Evolutionary conservation across 2,329 filamentous ascomycete species (phyloP), one percentile per base, ranked within the genome.

Genomic region (Metarhizium sp.): DNA sequence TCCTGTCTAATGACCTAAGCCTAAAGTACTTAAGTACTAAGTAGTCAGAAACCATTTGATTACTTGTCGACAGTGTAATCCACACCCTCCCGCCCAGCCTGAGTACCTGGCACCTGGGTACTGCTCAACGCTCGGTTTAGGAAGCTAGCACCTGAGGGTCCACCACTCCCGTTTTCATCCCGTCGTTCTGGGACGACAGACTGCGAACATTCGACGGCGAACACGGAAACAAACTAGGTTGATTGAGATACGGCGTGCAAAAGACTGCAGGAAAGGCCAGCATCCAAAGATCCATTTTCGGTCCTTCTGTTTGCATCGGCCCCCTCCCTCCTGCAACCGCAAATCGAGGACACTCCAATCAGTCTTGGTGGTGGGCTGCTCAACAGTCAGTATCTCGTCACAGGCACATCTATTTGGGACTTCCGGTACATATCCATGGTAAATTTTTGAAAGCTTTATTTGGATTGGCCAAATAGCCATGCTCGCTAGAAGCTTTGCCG

Each of bases 401-500:
- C 25, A 25, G 25, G 25, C 25, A 25, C 25, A 25, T 25, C 25
- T 25, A 25, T 25, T 25, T 25, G 25, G 4, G 25, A 25, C 25
- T 25, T 25, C 25, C 25, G 25, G 25, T 25, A 25, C 25, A 25
- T 25, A 25, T 25, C 25, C 25, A 25, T 25, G 25, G 25, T 25
- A 11, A 1, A 7, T 25, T 18, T 20, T 20, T 18, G 6, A 16
- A 45, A 20, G 42, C 18, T 18, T 10, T 16, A 7, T 6, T 20
- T 45, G 42, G 4, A 10, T 20, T 45, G 16, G 6, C 2, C 11
- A 18, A 36, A 18, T 34, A 34, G 29, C 34, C 54, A 56, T 58
- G 57, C 54, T 56, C 48, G 52, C 55, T 18, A 48, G n/a, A 49
- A 53, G 52, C 52, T 63, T 70, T 46, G 61, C 59, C 49, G 59